Conservation (phyloP, 2,329 filamentous ascomycete species). For the Diaporthe sp. region DNA sequence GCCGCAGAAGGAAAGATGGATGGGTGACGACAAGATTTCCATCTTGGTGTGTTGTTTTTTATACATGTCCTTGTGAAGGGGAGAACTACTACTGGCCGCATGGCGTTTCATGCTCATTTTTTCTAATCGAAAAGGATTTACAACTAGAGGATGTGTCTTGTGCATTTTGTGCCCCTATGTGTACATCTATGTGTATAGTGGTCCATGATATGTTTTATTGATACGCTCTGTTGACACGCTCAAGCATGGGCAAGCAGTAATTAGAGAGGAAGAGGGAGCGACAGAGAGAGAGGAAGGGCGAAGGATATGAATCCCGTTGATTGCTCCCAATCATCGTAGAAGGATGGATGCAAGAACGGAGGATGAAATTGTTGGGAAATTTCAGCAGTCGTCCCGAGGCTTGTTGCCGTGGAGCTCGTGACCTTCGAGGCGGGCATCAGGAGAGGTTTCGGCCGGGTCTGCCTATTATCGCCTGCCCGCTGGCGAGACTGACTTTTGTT, state of each 20-base stretch:
- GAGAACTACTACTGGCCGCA: slow-evolving; percentile 39
- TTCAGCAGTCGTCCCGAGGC: slow-evolving; percentile 6
- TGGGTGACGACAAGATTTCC: slow-evolving; percentile 10
- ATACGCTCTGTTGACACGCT: too few relatives aligned
- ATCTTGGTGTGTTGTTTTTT: slow-evolving; percentile 24
- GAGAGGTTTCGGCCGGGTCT: slow-evolving; percentile 25
- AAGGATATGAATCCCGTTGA: too few relatives aligned
- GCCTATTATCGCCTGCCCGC: not conserved
- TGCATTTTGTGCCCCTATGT: not conserved
- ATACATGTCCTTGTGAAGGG: slow-evolving; percentile 33
- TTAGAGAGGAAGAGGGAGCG: not conserved
- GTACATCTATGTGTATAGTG: not conserved
- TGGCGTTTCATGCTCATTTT: slow-evolving; percentile 41
- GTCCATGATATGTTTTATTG: not conserved
- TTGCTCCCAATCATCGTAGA: too few relatives aligned
- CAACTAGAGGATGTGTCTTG: not conserved
- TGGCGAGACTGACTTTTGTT: slow-evolving; percentile 6
- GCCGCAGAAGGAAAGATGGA: not conserved
- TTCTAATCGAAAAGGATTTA: slow-evolving; percentile 33
- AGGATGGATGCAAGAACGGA: not conserved
- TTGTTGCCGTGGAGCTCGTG: slow-evolving; percentile 10
- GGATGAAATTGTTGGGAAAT: slow-evolving; percentile 30
- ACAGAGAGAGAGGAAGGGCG: not conserved
- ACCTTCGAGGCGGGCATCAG: slow-evolving; percentile 5
- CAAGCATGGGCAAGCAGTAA: not conserved